A percentile compares a stretch with the other conserved stretches of the same genome.
These are phyloP conservation scores for Venustampulla echinocandica DNA, from an alignment of 495 filamentous ascomycete genomes.

Conservation along the genomic window DNA sequence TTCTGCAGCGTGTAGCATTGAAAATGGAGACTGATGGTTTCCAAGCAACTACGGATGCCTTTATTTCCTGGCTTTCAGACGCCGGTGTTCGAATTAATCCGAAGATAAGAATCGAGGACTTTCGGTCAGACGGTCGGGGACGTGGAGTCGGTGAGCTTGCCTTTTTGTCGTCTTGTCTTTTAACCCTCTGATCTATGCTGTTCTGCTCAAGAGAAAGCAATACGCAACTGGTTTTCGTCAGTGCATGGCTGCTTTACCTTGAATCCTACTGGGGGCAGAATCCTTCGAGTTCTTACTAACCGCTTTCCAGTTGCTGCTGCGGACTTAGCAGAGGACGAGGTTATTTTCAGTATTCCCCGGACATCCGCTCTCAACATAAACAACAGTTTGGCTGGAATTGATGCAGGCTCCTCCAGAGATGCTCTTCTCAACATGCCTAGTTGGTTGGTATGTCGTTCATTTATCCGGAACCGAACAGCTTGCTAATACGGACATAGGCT, in stretches of 20 bases:
- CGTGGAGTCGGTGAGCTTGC: conserved; percentile 50
- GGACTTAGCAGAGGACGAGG: conserved; percentile 52
- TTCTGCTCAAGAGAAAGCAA: conserved; percentile 4
- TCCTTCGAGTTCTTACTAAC: too few relatives aligned
- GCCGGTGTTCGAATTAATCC: conserved; percentile 43
- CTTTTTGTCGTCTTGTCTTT: not conserved
- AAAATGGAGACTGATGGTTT: conserved; percentile 34
- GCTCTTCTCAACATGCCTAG: conserved; percentile 10
- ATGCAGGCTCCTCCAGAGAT: not conserved
- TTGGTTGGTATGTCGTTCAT: conserved; percentile 19
- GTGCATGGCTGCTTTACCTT: too few relatives aligned
- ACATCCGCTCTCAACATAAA: conserved; percentile 38
- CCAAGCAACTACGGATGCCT: conserved; percentile 38
- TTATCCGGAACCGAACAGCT: not conserved
- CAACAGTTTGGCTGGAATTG: not conserved
- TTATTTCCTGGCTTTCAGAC: conserved; percentile 46
- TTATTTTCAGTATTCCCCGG: conserved; percentile 56
- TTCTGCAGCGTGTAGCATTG: not conserved
- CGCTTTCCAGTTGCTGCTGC: conserved; percentile 40
- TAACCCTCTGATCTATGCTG: conserved; percentile 1
- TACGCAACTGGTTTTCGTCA: too few relatives aligned
- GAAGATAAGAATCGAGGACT: conserved; percentile 47
- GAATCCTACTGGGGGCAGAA: too few relatives aligned
- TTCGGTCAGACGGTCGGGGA: conserved; percentile 42
- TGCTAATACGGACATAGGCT: conserved; percentile 13